Evolutionary conservation across 2,329 filamentous ascomycete genomes (phyloP), one percentile per base, ranked within the genome.

Genomic region (Teratosphaeria zuluensis): DNA sequence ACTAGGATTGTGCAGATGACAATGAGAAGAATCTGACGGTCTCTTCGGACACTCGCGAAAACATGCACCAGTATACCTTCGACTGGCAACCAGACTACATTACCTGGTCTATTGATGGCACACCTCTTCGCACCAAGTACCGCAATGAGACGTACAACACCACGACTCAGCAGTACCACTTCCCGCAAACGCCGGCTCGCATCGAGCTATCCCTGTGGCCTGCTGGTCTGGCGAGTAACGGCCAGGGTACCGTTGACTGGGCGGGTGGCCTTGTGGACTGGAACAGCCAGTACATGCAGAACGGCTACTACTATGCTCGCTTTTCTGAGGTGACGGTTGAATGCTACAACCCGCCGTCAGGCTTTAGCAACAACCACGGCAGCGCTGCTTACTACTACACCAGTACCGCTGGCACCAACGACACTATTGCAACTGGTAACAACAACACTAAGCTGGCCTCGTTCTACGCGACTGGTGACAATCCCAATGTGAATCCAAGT

Each of bases 141-240:
- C 86, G 87, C 71, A 79, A 81, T 16, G 84, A 90, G 42, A 97
- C 94, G 12, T 97, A 87, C 85, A 96, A 99, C 77, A 76, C 79
- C 12, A 95, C 90, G 6, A 77, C 84, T 59, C 87, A 92, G 74
- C 85, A 86, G 74, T 99, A 86, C 81, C 80, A 88, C 68, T 99
- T 83, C 79, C 94, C 94, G 6, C 94, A 97, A 77, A 95, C 92
- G 0, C 94, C 94, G 3, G 77, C 92, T 16, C 89, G 92, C 66
- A 83, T 99, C 56, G 90, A 96, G 78, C 81, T 99, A 55, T 97
- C 94, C 16, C 85, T 99, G 69, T 99, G 94, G 94, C 94, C 94
- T 48, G 94, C 90, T 69, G 94, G 94, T 71, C 83, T 89, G 53
- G 76, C 84, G 9, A 81, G 80, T 70, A 96, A 96, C 73, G 87